These are phyloP conservation scores for Xylaria sp. DNA, from an alignment of 2,329 filamentous ascomycete genomes.

Conservation along the genomic window DNA sequence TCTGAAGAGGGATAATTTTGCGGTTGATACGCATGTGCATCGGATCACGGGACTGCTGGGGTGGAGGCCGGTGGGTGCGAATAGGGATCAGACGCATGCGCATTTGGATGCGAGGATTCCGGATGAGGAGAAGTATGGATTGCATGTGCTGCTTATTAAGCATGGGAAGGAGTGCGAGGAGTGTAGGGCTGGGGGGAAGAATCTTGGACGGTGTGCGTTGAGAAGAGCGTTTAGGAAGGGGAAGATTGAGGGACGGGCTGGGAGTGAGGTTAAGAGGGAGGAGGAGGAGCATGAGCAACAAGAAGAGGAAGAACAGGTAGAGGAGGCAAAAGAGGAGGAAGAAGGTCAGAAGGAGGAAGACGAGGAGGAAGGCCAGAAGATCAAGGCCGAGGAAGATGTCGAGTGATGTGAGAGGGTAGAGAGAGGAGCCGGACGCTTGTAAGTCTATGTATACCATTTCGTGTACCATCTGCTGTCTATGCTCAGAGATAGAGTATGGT, in stretches of 20 bases:
- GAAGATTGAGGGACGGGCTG: slow-evolving; percentile 40
- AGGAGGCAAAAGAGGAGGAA: neutral
- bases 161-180: slow-evolving; percentile 60
- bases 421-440: neutral
- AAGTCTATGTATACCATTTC: neutral
- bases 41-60: slow-evolving; percentile 61
- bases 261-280: slow-evolving; percentile 26
- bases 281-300: slow-evolving; percentile 28
- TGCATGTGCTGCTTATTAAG: slow-evolving; percentile 61
- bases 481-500: neutral
- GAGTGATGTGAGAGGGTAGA: slow-evolving; percentile 20
- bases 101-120: slow-evolving; percentile 62
- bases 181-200: slow-evolving; percentile 59
- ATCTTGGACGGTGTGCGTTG: slow-evolving; percentile 54
- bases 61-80: slow-evolving; percentile 58
- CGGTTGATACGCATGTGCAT: slow-evolving; percentile 65
- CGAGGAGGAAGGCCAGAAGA: neutral
- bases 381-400: neutral
- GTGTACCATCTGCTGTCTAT: neutral
- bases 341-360: neutral
- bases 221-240: slow-evolving; percentile 53
- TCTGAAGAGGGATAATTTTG: slow-evolving; percentile 59
- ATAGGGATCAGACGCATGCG: slow-evolving; percentile 59
- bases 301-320: neutral
- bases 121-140: slow-evolving; percentile 60